Percentiles rank a stretch among this genome's conserved stretches.
These are phyloP conservation scores for Naematelia encephala DNA, from an alignment of 768 basidiomycete genomes.

Conservation along the genomic window DNA sequence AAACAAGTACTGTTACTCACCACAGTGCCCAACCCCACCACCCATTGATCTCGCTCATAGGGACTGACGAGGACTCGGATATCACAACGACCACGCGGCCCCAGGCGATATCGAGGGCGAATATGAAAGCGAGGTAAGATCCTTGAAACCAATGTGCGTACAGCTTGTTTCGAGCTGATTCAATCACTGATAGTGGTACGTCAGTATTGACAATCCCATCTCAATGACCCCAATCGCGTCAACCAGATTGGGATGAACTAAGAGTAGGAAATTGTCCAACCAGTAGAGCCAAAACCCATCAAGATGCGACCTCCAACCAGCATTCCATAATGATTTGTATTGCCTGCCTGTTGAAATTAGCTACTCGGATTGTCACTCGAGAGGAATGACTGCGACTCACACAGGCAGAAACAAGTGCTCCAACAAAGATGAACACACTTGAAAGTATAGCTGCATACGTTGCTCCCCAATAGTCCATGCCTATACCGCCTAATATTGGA, in stretches of 20 bases:
- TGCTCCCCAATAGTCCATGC: conserved; percentile 49
- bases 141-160: conserved; percentile 48
- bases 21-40: conserved; percentile 50
- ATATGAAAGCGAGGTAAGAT: conserved; percentile 32
- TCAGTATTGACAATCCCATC: too few relatives aligned
- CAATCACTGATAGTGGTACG: conserved; percentile 32
- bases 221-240: too few relatives aligned
- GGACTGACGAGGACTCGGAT: conserved; percentile 37
- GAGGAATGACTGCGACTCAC: conserved; percentile 17
- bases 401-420: conserved; percentile 27
- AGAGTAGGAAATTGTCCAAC: too few relatives aligned
- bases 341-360: conserved; percentile 33
- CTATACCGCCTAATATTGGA: conserved; percentile 46
- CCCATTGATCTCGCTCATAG: conserved; percentile 43
- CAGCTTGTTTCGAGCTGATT: conserved; percentile 42
- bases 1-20: conserved; percentile 19
- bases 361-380: too few relatives aligned
- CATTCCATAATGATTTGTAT: conserved; percentile 24
- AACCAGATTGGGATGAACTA: background rate
- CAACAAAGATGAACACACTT: conserved; percentile 40
- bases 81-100: conserved; percentile 33
- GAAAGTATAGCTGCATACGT: conserved; percentile 42
- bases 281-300: conserved; percentile 46
- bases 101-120: conserved; percentile 47
- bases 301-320: conserved; percentile 43